Evolutionary conservation across 1,284 basidiomycete species (phyloP).

Genomic region (Cutaneotrichosporon curvatum): DNA sequence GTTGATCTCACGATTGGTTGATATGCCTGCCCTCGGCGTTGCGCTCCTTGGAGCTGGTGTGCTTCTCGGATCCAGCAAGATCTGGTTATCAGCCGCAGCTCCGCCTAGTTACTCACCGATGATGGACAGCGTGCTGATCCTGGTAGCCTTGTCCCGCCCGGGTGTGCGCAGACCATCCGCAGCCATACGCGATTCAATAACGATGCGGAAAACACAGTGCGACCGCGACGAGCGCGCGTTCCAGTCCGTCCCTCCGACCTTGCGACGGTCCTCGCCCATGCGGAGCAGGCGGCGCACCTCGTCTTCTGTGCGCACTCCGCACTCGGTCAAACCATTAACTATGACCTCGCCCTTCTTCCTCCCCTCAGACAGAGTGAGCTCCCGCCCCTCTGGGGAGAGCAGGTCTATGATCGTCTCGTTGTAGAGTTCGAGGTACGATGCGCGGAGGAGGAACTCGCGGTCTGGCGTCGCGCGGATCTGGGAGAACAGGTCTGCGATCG

Average conservation of each 20-base stretch:
- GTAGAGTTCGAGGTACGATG: constrained; percentile 93
- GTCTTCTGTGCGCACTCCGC: constrained; percentile 78
- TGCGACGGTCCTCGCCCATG: constrained; percentile 76
- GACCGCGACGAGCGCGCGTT: constrained; percentile 87
- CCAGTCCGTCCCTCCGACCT: constrained; percentile 95
- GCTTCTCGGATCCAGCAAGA: constrained; percentile 93
- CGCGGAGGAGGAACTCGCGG: constrained; percentile 86
- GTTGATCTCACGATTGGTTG: constrained; percentile 21
- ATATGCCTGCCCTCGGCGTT: constrained; percentile 90
- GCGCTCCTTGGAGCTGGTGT: constrained; percentile 84
- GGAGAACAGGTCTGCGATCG: constrained; percentile 57
- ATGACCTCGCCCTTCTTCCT: constrained; percentile 45
- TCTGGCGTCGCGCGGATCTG: constrained; percentile 46
- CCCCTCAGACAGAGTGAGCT: constrained; percentile 41
- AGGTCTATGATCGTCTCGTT: constrained; percentile 80
- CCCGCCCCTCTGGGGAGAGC: constrained; percentile 31
- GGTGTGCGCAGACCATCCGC: constrained; percentile 12
- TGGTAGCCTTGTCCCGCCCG: constrained; percentile 36
- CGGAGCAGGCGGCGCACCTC: constrained; percentile 75
- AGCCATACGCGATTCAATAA: constrained; percentile 41
- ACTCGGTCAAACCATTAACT: constrained; percentile 45
- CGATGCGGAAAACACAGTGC: constrained; percentile 86
- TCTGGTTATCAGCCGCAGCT: constrained; percentile 55
- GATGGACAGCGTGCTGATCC: constrained; percentile 60
- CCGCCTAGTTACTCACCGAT: constrained; percentile 20